Conservation (phyloP, 225 moss, liverwort and hornwort species). For the Lunularia cruciata region DNA sequence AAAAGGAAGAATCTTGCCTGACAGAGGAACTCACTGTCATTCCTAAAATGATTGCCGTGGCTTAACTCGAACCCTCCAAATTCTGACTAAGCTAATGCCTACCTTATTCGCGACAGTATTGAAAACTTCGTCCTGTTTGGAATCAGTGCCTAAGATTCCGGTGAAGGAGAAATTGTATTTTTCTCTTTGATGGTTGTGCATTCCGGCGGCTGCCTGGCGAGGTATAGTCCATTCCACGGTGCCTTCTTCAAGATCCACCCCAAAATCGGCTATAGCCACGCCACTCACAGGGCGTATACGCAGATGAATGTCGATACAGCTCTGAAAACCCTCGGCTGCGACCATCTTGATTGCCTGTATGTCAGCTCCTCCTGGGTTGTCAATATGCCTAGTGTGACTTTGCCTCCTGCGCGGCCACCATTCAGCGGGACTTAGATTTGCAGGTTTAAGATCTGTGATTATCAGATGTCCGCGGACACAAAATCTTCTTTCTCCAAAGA, state of each 20-base stretch:
- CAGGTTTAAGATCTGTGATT: too few relatives aligned
- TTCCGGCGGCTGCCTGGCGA: constrained; percentile 25
- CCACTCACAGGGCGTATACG: constrained; percentile 29
- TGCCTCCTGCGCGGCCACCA: too few relatives aligned
- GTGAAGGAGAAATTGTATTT: constrained; percentile 40
- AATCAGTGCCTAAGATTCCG: constrained; percentile 26
- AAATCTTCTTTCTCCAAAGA: too few relatives aligned
- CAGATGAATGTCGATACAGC: constrained; percentile 34
- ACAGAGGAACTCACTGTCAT: too few relatives aligned
- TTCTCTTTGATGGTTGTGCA: constrained; percentile 40
- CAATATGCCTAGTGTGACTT: too few relatives aligned
- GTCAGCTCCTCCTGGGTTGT: neutral
- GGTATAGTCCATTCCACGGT: constrained; percentile 38
- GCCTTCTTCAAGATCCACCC: constrained; percentile 26
- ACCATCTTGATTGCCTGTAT: constrained; percentile 6
- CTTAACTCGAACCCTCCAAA: too few relatives aligned
- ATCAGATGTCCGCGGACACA: too few relatives aligned
- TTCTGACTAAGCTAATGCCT: neutral
- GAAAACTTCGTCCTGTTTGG: constrained; percentile 39
- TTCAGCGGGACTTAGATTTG: too few relatives aligned
- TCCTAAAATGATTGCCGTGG: too few relatives aligned
- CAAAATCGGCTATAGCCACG: constrained; percentile 23
- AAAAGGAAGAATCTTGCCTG: too few relatives aligned
- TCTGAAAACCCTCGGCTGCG: constrained; percentile 25
- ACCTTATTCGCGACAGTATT: constrained; percentile 39